Base-by-base conservation (phyloP, 805 yeast species). In the Ogataea pilisensis region DNA sequence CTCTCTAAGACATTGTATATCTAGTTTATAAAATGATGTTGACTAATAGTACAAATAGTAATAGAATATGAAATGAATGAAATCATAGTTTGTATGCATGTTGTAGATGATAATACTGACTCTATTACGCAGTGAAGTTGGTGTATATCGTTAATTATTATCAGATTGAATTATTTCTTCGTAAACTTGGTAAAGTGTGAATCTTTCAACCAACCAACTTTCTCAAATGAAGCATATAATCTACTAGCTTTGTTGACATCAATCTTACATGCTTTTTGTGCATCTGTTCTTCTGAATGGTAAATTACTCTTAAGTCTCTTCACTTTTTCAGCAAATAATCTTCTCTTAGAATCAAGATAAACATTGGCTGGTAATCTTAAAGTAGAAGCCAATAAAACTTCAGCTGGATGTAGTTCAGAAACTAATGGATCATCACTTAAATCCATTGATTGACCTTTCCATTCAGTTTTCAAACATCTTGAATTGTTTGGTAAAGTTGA, bases 391-490 rank as follows among this genome's bases (percentile, higher is more conserved):
- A 91, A 70, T 31, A 75, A 72, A 13, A 84, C 74, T 65, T 91
- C 99, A 4, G 96, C 96, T 0, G 97, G 97, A 63, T 91, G 97
- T 49, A 93, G 72, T 53, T 81, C 74, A 35, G 66, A 66, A 37
- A 75, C 63, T 50, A 86, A 73, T 17, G 96, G 95, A 63, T 93
- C 98, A 25, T 64, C 55, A 14, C 82, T 71, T 42, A 91, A 73
- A 61, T 86, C 95, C 96, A 91, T 89, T 28, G 97, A 95, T 54
- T 89, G 95, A 9, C 98, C 99, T 67, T 90, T 91, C 99, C 99
- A 91, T 62, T 91, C 98, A 27, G 95, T 85, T 58, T 83, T 83
- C 52, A 90, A 70, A 49, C 87, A 80, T 65, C 83, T 80, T 42
- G 74, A 67, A 54, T 79, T 81, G 48, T 69, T 77, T 53, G 95